Conservation (phyloP, 352 stramenopile species). For the Phytophthora lateralis region DNA sequence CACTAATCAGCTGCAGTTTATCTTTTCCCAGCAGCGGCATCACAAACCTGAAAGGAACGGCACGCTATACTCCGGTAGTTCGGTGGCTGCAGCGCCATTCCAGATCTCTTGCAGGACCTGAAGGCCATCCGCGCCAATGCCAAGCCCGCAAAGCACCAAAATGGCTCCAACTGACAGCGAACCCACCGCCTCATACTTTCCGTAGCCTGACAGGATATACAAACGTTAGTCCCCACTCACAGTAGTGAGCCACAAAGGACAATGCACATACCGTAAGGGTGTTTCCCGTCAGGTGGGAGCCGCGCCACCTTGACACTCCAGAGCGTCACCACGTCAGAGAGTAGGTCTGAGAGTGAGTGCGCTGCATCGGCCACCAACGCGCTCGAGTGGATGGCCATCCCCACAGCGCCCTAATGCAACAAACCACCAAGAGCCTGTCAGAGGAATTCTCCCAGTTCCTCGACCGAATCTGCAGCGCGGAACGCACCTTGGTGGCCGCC, state of each 20-base stretch:
- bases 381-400: constrained; percentile 83
- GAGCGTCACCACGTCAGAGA: constrained; percentile 97
- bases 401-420: constrained; percentile 62
- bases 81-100: constrained; percentile 32
- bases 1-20: neutral
- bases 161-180: constrained; percentile 88
- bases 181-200: constrained; percentile 90
- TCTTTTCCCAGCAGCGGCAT: neutral
- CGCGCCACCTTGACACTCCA: constrained; percentile 92
- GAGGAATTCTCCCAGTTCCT: constrained; percentile 14
- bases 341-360: constrained; percentile 96
- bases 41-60: constrained; percentile 51
- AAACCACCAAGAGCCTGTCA: constrained; percentile 3
- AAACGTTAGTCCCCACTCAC: neutral
- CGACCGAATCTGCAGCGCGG: constrained; percentile 1
- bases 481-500: constrained; percentile 82
- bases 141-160: constrained; percentile 70
- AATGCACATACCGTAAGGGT: constrained; percentile 72
- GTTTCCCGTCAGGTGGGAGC: constrained; percentile 94
- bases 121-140: constrained; percentile 78
- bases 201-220: constrained; percentile 57
- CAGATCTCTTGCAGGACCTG: constrained; percentile 77
- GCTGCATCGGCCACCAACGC: constrained; percentile 95
- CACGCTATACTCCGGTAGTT: constrained; percentile 45
- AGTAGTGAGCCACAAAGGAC: neutral